phyloP scores from a whole-genome alignment of 176 grass and related monocot genomes.

The Cenchrus purpureus region DNA sequence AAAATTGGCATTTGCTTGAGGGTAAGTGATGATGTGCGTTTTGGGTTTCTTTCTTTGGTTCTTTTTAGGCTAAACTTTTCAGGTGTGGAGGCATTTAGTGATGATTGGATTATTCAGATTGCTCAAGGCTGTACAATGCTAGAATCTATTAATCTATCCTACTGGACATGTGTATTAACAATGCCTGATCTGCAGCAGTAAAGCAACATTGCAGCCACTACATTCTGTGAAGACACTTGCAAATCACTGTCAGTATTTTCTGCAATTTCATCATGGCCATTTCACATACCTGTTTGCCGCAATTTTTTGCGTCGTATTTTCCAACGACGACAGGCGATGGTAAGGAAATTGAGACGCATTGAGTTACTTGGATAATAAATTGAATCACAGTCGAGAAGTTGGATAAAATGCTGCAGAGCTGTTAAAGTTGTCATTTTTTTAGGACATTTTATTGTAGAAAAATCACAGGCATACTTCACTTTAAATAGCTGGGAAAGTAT shows the following conservation, averaged over 20 bases:
- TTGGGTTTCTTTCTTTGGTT: conserved; percentile 11
- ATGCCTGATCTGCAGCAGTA: background rate
- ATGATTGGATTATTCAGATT: conserved; percentile 62
- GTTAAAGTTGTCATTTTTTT: too few relatives aligned
- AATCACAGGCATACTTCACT: too few relatives aligned
- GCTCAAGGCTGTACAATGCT: conserved; percentile 65
- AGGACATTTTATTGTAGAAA: too few relatives aligned
- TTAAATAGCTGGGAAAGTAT: too few relatives aligned
- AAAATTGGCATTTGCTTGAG: conserved; percentile 88
- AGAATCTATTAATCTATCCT: conserved; percentile 73
- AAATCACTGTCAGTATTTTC: background rate
- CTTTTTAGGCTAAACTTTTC: conserved; percentile 26
- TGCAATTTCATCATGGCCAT: background rate
- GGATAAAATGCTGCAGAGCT: too few relatives aligned
- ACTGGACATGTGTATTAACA: conserved; percentile 29
- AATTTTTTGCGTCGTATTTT: background rate
- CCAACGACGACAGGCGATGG: background rate
- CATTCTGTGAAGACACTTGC: conserved; percentile 20
- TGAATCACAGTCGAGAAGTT: too few relatives aligned
- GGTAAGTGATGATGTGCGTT: conserved; percentile 61
- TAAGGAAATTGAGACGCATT: background rate
- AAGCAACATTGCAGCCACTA: background rate
- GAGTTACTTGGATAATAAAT: too few relatives aligned
- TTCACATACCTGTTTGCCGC: background rate
- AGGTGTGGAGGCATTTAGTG: conserved; percentile 70